Evolutionary conservation across 495 filamentous ascomycete species (phyloP), one percentile per base, ranked within the genome.

Genomic region (Pseudotulostoma volvatum): DNA sequence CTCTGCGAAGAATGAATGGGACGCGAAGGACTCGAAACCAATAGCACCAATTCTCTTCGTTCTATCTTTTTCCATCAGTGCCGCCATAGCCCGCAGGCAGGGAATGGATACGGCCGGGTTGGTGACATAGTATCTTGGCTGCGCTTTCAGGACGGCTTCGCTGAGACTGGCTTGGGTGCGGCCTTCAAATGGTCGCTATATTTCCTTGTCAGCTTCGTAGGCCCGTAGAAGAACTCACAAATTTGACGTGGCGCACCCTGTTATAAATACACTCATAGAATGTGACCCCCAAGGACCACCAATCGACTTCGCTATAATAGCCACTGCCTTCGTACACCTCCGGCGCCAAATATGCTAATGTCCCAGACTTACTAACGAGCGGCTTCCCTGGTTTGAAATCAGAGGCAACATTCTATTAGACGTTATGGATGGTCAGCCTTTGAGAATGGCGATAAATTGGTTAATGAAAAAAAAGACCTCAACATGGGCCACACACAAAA

Each of bases 231-330:
- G n/a, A n/a, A n/a, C n/a, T n/a, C n/a, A n/a, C n/a, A n/a, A n/a
- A n/a, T n/a, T n/a, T n/a, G n/a, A n/a, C n/a, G 34, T 13, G 20
- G 51, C 71, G 36, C 61, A 88, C 87, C 77, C 92, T 96, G 59
- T 90, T 95, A 61, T 95, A 97, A 34, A 97, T 93, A 68, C 90
- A 95, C 59, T 97, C 90, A 59, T 94, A 97, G 56, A 96, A 94
- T 2, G 88, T 74, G 33, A 97, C 90, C 21, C 90, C 90, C 17
- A 97, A 55, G 9, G 88, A 94, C 90, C 90, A 97, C 90, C 90
- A 97, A 58, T 97, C 90, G 9, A 92, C 86, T 49, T 90, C 83
- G 16, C 70, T 73, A 38, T 74, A 70, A 49, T 97, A 97, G 7
- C 88, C 90, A 30, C 69, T 71, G 17, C 87, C 90, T 44, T 74